Evolutionary conservation across 2,329 filamentous ascomycete species (phyloP).

Genomic region (Colletotrichum sp.): DNA sequence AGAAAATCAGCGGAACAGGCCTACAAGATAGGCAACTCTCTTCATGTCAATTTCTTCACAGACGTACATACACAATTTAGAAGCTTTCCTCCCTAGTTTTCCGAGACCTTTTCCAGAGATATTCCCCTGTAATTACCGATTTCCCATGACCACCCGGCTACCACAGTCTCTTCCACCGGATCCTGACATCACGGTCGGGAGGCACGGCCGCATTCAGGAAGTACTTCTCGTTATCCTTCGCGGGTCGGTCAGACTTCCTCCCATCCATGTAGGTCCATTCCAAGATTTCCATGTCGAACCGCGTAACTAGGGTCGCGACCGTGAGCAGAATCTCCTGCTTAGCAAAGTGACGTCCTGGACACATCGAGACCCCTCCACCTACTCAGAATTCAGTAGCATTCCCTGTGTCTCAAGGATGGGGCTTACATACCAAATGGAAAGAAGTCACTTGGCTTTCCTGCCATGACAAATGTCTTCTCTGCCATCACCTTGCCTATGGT

Average conservation of each 20-base stretch:
- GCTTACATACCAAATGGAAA: conserved; percentile 4
- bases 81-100: not conserved
- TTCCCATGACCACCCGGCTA: not conserved
- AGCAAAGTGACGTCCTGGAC: conserved; percentile 43
- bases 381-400: no score
- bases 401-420: accelerated
- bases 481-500: not conserved
- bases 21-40: not conserved
- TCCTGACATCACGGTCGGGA: conserved; percentile 14
- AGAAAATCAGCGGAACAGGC: not conserved
- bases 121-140: not conserved
- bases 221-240: conserved; percentile 8
- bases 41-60: not conserved
- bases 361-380: conserved; percentile 39
- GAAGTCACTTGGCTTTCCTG: conserved; percentile 8
- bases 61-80: not conserved
- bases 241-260: not conserved
- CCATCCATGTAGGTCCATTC: conserved; percentile 17
- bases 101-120: not conserved
- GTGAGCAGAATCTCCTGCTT: conserved; percentile 43
- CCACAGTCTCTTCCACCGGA: conserved; percentile 10
- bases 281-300: conserved; percentile 36
- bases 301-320: conserved; percentile 32
- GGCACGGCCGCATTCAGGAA: conserved; percentile 17
- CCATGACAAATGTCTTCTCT: not conserved